Conservation (phyloP, 139 green algal genomes). For the Ulvella scutata region DNA sequence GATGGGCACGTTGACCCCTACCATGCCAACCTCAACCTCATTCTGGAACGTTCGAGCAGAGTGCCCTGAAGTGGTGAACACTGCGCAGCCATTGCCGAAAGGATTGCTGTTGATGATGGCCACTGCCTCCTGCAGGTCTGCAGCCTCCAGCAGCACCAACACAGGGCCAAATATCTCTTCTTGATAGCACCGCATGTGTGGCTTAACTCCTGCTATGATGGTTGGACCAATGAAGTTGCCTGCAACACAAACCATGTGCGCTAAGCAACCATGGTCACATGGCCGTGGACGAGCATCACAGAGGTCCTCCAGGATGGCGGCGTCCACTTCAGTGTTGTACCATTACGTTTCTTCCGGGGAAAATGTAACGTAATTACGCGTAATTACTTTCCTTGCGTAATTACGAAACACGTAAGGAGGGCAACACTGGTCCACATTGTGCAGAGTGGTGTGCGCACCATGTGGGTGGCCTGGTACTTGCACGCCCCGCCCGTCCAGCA, state of each 20-base stretch:
- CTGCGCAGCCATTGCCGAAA: conserved; percentile 84
- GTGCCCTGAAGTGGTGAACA: conserved; percentile 76
- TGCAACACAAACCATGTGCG: conserved; percentile 6
- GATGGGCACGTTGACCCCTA: conserved; percentile 95
- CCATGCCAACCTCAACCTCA: conserved; percentile 40
- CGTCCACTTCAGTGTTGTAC: too few species aligned
- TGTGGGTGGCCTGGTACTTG: conserved; percentile 43
- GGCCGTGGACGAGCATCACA: too few species aligned
- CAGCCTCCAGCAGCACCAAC: conserved; percentile 60
- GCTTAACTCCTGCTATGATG: conserved; percentile 56
- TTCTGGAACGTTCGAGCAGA: conserved; percentile 74
- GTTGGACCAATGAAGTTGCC: conserved; percentile 91
- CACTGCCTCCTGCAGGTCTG: conserved; percentile 73
- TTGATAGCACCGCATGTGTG: conserved; percentile 74
- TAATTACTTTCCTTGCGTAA: not conserved
- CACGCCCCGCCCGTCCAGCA: conserved; percentile 63
- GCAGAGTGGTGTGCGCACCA: conserved; percentile 9
- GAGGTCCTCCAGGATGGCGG: too few species aligned
- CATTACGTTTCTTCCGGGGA: too few species aligned
- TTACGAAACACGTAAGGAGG: not conserved
- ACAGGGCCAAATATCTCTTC: conserved; percentile 94
- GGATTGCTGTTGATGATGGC: conserved; percentile 72
- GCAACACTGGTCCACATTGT: not conserved
- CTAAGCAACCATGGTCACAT: too few species aligned
- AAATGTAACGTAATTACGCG: too few species aligned